Percentiles rank a stretch among this genome's conserved stretches.
Conservation (phyloP, 257 asterid genomes). For the Petunia secreta region DNA sequence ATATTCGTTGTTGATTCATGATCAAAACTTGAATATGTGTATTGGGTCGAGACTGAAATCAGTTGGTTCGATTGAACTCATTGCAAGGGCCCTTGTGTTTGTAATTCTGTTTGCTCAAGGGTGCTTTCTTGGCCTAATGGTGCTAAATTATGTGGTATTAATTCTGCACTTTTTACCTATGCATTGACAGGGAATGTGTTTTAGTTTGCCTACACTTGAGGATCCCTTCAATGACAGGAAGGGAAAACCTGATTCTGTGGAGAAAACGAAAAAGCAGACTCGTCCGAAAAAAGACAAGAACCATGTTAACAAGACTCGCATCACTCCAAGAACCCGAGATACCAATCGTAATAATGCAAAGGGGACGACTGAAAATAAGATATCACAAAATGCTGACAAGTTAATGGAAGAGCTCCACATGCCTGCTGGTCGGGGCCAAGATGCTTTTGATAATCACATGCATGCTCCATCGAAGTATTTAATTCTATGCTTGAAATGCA, state of each 20-base stretch:
- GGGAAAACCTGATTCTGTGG: constrained; percentile 42
- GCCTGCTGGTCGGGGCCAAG: constrained; percentile 32
- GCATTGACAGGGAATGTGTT: constrained; percentile 86
- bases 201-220: constrained; percentile 77
- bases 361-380: constrained; percentile 30
- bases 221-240: constrained; percentile 78
- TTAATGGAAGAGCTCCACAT: constrained; percentile 34
- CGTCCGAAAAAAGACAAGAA: constrained; percentile 39
- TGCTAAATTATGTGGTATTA: background rate
- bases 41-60: background rate
- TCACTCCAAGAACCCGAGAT: constrained; percentile 24
- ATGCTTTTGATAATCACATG: constrained; percentile 30
- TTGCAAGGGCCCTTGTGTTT: background rate
- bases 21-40: background rate
- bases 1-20: background rate
- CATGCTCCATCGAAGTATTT: constrained; percentile 73
- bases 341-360: background rate
- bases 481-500: constrained; percentile 63
- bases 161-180: constrained; percentile 22
- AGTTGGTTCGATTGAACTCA: no score
- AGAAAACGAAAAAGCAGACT: constrained; percentile 45
- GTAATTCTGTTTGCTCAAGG: background rate
- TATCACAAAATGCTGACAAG: constrained; percentile 35
- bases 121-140: background rate
- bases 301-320: constrained; percentile 36